These are phyloP conservation scores for Balamuthia mandrillaris DNA, from an alignment of 208 protist species.

Conservation along the genomic window DNA sequence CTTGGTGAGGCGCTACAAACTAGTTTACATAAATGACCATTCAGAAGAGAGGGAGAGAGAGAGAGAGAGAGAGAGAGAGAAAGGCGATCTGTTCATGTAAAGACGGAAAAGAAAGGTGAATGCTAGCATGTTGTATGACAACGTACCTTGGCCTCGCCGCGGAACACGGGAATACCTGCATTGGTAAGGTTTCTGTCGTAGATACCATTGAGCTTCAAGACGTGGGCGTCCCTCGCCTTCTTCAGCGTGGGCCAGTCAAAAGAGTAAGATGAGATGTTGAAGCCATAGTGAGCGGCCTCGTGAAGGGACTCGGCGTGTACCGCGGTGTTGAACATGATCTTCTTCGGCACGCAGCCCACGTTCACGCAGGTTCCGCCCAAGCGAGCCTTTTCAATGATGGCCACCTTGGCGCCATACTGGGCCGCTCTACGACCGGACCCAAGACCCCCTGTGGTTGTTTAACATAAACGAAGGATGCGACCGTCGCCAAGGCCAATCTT, in stretches of 20 bases:
- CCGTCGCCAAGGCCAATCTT: no score
- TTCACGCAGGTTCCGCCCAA: conserved; percentile 76
- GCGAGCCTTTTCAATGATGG: conserved; percentile 48
- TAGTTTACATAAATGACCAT: conserved; percentile 1
- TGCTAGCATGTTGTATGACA: no score
- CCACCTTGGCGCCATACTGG: conserved; percentile 51
- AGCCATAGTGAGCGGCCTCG: conserved; percentile 67
- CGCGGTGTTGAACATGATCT: conserved; percentile 71
- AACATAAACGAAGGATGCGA: no score
- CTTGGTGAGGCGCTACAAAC: no score
- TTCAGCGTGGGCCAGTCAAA: conserved; percentile 60
- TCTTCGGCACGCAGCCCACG: conserved; percentile 83
- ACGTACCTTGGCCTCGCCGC: no score
- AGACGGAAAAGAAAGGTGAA: no score
- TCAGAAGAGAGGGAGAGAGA: background rate
- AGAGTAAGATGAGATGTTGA: background rate
- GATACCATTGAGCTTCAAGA: conserved; percentile 68
- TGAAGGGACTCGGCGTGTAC: conserved; percentile 54
- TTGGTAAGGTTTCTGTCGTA: conserved; percentile 65
- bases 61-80: no score
- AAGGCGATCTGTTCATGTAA: no score
- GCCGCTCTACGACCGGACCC: conserved; percentile 59
- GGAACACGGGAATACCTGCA: no score
- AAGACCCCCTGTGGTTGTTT: conserved; percentile 63
- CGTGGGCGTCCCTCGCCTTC: conserved; percentile 63